Conservation (phyloP, 1,139 yeast genomes). For the Yamadazyma mexicana region DNA sequence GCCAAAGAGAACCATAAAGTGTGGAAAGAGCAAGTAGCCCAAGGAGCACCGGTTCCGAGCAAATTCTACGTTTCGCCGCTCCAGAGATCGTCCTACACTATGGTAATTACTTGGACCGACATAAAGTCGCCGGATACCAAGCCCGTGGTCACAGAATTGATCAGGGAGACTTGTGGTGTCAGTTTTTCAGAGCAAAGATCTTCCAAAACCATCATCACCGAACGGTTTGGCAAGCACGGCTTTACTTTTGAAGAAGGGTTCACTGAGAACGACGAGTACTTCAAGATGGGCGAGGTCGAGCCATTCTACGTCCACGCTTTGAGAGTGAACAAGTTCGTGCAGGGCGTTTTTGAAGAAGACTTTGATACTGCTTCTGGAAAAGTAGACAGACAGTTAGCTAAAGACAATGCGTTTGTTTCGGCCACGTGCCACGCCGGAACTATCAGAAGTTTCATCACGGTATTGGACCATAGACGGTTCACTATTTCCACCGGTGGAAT, state of each 20-base stretch:
- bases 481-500: slow-evolving; percentile 56
- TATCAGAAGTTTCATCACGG: slow-evolving; percentile 53
- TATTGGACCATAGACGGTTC: slow-evolving; percentile 53
- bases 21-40: slow-evolving; percentile 46
- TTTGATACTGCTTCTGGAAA: slow-evolving; percentile 11
- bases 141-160: slow-evolving; percentile 56
- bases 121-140: slow-evolving; percentile 16
- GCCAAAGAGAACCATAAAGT: slow-evolving; percentile 46
- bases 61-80: slow-evolving; percentile 65
- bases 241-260: slow-evolving; percentile 46
- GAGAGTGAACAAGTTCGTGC: slow-evolving; percentile 49
- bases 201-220: slow-evolving; percentile 20
- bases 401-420: slow-evolving; percentile 38
- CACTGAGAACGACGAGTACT: slow-evolving; percentile 46
- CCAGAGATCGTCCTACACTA: slow-evolving; percentile 63
- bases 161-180: slow-evolving; percentile 69
- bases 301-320: slow-evolving; percentile 44
- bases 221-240: slow-evolving; percentile 18
- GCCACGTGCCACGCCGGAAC: slow-evolving; percentile 67
- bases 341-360: slow-evolving; percentile 43
- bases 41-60: slow-evolving; percentile 58
- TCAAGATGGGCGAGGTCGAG: slow-evolving; percentile 42
- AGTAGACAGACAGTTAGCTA: slow-evolving; percentile 23
- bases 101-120: slow-evolving; percentile 56
- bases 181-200: slow-evolving; percentile 67